Evolutionary conservation across 768 basidiomycete genomes (phyloP).

Genomic region (Trametes cinnabarina): DNA sequence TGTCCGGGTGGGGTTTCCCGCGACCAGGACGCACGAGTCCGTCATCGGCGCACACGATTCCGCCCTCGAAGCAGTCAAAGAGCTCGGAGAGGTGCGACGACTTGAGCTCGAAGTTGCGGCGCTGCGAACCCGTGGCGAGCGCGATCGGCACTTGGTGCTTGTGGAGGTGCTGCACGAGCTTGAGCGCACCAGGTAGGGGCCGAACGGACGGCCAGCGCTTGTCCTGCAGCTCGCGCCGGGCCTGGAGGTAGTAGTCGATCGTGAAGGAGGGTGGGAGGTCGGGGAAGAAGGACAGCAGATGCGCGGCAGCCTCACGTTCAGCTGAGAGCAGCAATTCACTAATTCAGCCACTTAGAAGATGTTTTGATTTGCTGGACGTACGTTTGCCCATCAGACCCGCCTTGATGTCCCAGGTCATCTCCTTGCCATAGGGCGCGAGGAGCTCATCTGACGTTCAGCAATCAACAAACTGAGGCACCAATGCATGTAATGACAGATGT

Average conservation of each 20-base stretch:
- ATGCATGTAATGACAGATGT: too few relatives aligned
- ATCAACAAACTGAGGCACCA: neutral
- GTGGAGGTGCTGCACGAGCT: conserved; percentile 70
- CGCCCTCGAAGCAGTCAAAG: conserved; percentile 65
- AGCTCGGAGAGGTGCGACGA: conserved; percentile 59
- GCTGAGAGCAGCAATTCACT: conserved; percentile 39
- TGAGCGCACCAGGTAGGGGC: conserved; percentile 70
- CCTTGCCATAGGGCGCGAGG: conserved; percentile 64
- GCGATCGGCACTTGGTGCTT: conserved; percentile 71
- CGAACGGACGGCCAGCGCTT: conserved; percentile 64
- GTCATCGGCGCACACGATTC: conserved; percentile 75
- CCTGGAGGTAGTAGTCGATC: conserved; percentile 54
- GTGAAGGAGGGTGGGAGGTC: conserved; percentile 55
- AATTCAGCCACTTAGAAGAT: neutral
- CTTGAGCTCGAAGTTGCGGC: conserved; percentile 67
- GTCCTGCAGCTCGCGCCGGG: conserved; percentile 60
- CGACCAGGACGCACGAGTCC: conserved; percentile 39
- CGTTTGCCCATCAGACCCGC: conserved; percentile 88
- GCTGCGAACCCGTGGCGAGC: conserved; percentile 73
- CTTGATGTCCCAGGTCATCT: conserved; percentile 88
- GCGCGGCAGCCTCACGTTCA: conserved; percentile 57
- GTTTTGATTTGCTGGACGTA: conserved; percentile 32
- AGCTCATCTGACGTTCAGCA: conserved; percentile 53
- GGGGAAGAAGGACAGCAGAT: conserved; percentile 77
- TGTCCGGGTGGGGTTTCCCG: conserved; percentile 82